Percentiles rank a stretch among this genome's conserved stretches.
Conservation (phyloP, 2,329 filamentous ascomycete species). For the Teratosphaeria zuluensis region DNA sequence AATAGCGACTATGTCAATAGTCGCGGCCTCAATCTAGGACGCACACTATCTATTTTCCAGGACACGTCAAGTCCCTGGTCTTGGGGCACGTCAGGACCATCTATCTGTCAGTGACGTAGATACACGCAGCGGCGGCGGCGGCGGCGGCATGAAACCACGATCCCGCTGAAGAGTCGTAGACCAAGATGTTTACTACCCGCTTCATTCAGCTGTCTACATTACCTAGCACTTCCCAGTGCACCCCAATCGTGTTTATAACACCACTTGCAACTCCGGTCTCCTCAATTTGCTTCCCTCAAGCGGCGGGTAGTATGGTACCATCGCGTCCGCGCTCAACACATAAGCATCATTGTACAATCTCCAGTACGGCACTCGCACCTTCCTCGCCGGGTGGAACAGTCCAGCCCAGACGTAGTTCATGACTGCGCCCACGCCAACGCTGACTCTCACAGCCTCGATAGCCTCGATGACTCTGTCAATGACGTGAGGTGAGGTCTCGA, state of each 20-base stretch:
- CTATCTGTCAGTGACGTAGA: no score
- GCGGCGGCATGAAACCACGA: no score
- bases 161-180: no score
- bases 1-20: no score
- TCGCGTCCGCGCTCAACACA: conserved; percentile 82
- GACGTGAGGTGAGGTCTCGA: conserved; percentile 95
- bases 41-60: no score
- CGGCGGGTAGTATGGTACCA: conserved; percentile 86
- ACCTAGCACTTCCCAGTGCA: no score
- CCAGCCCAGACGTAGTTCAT: conserved; percentile 99
- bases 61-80: no score
- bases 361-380: conserved; percentile 93
- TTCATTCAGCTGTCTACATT: no score
- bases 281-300: conserved; percentile 11
- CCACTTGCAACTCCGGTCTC: conserved; percentile 12
- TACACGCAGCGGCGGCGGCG: no score
- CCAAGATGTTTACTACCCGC: no score
- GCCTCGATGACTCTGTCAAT: conserved; percentile 97
- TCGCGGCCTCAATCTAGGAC: no score
- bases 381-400: conserved; percentile 90
- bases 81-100: no score
- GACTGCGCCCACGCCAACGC: conserved; percentile 80
- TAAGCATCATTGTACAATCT: conserved; percentile 95
- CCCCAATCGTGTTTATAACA: conserved; percentile 6
- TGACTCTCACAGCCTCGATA: conserved; percentile 89